Evolutionary conservation across 2,329 filamentous ascomycete species (phyloP), one percentile per base, ranked within the genome.

Genomic region (Canariomyces notabilis): DNA sequence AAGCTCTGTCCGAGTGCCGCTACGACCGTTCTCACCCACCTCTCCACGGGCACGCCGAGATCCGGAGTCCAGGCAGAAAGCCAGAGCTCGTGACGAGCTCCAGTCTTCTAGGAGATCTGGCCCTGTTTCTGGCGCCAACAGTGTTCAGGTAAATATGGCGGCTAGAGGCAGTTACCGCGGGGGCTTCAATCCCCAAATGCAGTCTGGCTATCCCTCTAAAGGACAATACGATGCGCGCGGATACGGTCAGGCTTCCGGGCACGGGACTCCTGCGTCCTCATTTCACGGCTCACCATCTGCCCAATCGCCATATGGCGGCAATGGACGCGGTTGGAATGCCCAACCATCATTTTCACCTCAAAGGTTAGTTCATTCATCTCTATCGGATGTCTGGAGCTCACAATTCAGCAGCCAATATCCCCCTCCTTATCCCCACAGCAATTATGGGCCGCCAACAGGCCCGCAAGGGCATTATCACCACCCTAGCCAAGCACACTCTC

Each of bases 351-450:
- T 61, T 43, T 67, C 66, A 4, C 65, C 69, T 9, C 67, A 68
- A 50, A 65, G 62, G 72, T 74, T 57, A 57, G 72, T 63, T 29
- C 14, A 19, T 11, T n/a, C 4, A 22, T 26, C 0, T 34, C 12
- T 15, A 33, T 6, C 37, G 35, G 42, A 32, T 22, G 14, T 21
- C 44, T 49, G 65, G 16, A 52, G 64, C 41, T 49, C 29, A 50
- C 47, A 47, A 48, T 38, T 42, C 49, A 67, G 69, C 52, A 83
- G 79, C 22, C 83, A 83, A 64, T 83, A 82, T 35, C 73, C 77
- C 16, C 74, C 81, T 22, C 74, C 77, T 20, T 83, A 84, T 59
- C 68, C 76, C 34, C 76, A 80, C 50, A 69, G 69, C 34, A 75
- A 67, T 46, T 79, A 78, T 57, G 67, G 73, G 12, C 69, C 75